Evolutionary conservation across 306 rosid species (phyloP).

Genomic region (Rosa persica): DNA sequence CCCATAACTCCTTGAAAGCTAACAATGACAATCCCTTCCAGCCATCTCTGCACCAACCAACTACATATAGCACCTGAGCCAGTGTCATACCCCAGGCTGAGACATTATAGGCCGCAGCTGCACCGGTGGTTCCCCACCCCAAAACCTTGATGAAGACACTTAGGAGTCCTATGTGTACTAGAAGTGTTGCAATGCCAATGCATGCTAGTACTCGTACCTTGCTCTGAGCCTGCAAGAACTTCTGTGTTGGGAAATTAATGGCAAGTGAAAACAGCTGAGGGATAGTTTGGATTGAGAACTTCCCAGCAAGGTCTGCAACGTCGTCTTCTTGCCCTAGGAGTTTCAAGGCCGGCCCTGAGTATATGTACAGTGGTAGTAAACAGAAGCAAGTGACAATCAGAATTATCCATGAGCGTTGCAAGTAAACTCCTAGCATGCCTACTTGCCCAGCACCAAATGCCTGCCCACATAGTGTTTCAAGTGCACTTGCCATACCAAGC

Average conservation of each 20-base stretch:
- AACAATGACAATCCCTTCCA: conserved; percentile 89
- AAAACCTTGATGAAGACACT: conserved; percentile 48
- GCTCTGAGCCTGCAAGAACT: conserved; percentile 91
- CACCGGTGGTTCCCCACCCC: conserved; percentile 77
- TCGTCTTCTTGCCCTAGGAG: conserved; percentile 71
- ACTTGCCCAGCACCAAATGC: conserved; percentile 96
- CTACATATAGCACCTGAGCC: conserved; percentile 67
- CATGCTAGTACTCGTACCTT: conserved; percentile 66
- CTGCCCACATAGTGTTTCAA: conserved; percentile 95
- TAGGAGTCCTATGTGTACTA: conserved; percentile 47
- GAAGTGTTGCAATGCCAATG: conserved; percentile 58
- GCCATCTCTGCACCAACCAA: conserved; percentile 73
- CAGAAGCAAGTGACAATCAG: conserved; percentile 46
- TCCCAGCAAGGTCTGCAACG: conserved; percentile 77
- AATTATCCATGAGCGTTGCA: conserved; percentile 92
- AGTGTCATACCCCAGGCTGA: conserved; percentile 76
- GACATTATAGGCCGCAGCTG: conserved; percentile 68
- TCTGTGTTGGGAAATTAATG: conserved; percentile 75
- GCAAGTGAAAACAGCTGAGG: conserved; percentile 93
- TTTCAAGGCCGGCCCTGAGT: conserved; percentile 53
- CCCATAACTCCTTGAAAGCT: conserved; percentile 82
- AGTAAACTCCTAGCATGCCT: conserved; percentile 84
- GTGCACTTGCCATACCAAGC: conserved; percentile 98
- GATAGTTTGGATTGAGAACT: conserved; percentile 69
- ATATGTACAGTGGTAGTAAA: conserved; percentile 70